Evolutionary conservation across 768 basidiomycete species (phyloP), one percentile per base, ranked within the genome.

Genomic region (Dacryopinax primogenitus): DNA sequence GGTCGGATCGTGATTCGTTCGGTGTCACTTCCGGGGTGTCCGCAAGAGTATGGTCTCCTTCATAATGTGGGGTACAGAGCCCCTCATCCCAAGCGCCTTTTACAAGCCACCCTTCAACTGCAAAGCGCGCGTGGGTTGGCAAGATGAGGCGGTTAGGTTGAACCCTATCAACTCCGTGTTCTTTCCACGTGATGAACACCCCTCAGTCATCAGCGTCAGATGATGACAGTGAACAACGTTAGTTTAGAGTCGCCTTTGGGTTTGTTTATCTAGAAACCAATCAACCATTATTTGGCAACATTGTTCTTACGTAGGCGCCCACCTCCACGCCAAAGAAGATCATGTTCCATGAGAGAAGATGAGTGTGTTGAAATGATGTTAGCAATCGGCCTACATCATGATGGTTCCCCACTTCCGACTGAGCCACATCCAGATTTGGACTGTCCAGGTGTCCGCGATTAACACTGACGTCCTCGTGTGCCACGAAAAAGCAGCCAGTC

Each of bases 301-400:
- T 58, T 58, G 51, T 30, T 30, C 13, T 58, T 58, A 58, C 51
- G 51, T 58, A 26, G 30, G 51, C 51, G 51, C 26, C 51, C 51
- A 58, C 51, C 51, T 58, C 51, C 51, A 58, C 51, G 51, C 51
- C 26, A 58, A 13, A 58, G 51, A 58, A 58, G 51, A 44, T 23
- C 13, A 58, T 21, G 9, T 26, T 11, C n/a, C 37, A 39, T n/a
- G 37, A 39, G 11, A 39, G 37, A 39, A n/a, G 12, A 39, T 44
- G 7, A 15, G 7, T 18, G 41, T 23, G 16, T 6, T 3, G 41
- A 44, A 37, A 9, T 18, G 41, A 44, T 18, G 18, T 7, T 6
- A 3, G 41, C 18, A n/a, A n/a, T n/a, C n/a, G n/a, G n/a, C n/a
- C n/a, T n/a, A n/a, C n/a, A n/a, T n/a, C n/a, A n/a, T n/a, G n/a